phyloP scores from a whole-genome alignment of 768 basidiomycete species.

The Mycena galericulata region DNA sequence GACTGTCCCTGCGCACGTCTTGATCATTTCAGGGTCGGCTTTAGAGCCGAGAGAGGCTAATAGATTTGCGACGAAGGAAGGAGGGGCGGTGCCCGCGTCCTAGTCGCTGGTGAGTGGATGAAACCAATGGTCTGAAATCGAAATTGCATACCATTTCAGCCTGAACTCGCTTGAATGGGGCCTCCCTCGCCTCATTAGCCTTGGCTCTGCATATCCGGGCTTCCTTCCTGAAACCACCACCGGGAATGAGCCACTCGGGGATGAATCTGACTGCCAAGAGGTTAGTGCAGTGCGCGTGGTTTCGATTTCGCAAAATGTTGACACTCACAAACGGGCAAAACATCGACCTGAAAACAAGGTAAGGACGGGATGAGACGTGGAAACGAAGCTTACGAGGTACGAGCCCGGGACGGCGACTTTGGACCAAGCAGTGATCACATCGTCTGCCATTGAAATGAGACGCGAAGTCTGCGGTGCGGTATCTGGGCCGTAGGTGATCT shows the following conservation, averaged over 20 bases:
- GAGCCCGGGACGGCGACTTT: slow-evolving; percentile 12
- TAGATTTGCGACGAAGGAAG: slow-evolving; percentile 34
- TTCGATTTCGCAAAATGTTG: neutral
- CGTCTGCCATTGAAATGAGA: slow-evolving; percentile 9
- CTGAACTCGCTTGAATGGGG: slow-evolving; percentile 44
- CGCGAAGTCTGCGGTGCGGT: neutral
- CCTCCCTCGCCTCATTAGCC: slow-evolving; percentile 28
- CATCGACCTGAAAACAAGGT: slow-evolving; percentile 41
- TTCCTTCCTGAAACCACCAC: slow-evolving; percentile 52
- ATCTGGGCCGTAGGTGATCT: neutral
- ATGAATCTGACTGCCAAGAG: slow-evolving; percentile 31
- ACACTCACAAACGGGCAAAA: slow-evolving; percentile 44
- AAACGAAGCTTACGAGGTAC: neutral
- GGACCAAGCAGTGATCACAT: slow-evolving; percentile 9
- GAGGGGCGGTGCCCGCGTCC: slow-evolving; percentile 24
- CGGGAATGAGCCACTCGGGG: slow-evolving; percentile 56
- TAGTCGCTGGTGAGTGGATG: neutral
- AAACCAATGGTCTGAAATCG: slow-evolving; percentile 1
- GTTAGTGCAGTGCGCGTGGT: neutral
- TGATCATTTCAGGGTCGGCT: slow-evolving; percentile 13
- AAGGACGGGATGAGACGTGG: neutral
- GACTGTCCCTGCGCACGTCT: slow-evolving; percentile 15
- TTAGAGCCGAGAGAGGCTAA: slow-evolving; percentile 4
- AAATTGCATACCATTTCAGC: slow-evolving; percentile 38
- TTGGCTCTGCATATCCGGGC: slow-evolving; percentile 45